Base-by-base conservation (phyloP, 768 basidiomycete genomes). In the Boletus fagicola region DNA sequence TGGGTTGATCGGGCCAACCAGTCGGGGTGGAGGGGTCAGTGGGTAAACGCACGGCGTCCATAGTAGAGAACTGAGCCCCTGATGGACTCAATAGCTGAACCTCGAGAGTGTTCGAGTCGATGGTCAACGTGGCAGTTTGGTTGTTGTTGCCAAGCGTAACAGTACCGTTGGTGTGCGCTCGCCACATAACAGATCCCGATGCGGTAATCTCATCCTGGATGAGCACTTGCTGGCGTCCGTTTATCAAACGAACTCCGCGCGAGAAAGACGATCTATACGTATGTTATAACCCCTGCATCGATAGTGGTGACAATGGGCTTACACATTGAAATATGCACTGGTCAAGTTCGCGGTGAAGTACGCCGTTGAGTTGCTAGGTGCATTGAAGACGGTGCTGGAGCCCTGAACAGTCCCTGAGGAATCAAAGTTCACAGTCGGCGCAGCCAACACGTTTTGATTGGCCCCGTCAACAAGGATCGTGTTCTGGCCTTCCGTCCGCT, bases 401-500 rank as follows among this genome's bases (percentile, higher is more conserved):
- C 88, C 90, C 72, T 98, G 97, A 2, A 77, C 74, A 4, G 88
- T 83, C n/a, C 78, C 81, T 3, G 78, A 76, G 8, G 69, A 78
- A 61, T 80, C 84, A 38, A 78, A 77, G n/a, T 78, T 78, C 22
- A 76, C 68, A 10, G 75, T 83, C 0, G 93, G 89, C 5, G 81
- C 77, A 20, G 82, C 83, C 18, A 75, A 70, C 46, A 97, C 91
- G 58, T 86, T 80, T 75, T 99, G 97, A 76, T 98, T 98, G 33
- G 74, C 68, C 59, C 77, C 75, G 63, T 81, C 81, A 62, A 98
- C 80, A 52, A 95, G 67, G 60, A 99, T 79, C 6, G 94, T 94
- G 78, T 98, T 99, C 77, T 99, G 97, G 3, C 97, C 97, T 74
- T 96, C 93, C 5, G 96, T 97, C 75, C 87, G 85, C 80, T 95